Evolutionary conservation across 495 filamentous ascomycete genomes (phyloP).

Genomic region (Aspergillus nidulans): DNA sequence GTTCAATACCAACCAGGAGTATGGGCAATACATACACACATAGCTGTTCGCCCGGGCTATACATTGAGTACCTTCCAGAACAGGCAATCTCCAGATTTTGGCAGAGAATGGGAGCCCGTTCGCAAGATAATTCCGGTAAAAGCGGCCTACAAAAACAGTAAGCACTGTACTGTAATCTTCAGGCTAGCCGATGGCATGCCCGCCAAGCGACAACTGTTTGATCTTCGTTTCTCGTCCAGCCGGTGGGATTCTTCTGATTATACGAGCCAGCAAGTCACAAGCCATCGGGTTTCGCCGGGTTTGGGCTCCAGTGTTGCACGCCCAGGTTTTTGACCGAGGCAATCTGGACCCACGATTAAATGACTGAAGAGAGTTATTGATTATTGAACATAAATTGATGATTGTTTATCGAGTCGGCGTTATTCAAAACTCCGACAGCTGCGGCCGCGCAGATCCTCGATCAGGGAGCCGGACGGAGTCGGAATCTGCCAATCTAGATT

Average conservation of each 20-base stretch:
- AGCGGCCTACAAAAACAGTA: not conserved
- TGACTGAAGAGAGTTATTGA: too few species aligned
- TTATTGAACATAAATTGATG: not conserved
- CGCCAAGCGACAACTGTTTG: not conserved
- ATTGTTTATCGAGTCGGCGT: not conserved
- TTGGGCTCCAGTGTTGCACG: not conserved
- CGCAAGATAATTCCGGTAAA: not conserved
- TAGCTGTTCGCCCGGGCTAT: too few species aligned
- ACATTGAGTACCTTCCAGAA: too few species aligned
- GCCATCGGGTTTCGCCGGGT: slow-evolving; percentile 1
- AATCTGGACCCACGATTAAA: not conserved
- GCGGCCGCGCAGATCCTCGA: too few species aligned
- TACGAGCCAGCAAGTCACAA: slow-evolving; percentile 3
- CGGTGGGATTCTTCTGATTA: not conserved
- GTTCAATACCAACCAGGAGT: too few species aligned
- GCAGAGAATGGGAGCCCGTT: not conserved
- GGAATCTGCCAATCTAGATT: too few species aligned
- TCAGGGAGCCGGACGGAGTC: too few species aligned
- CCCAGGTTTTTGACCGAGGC: not conserved
- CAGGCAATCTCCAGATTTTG: not conserved
- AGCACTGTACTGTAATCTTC: not conserved
- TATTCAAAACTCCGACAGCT: not conserved
- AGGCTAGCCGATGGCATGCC: not conserved
- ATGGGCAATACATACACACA: too few species aligned
- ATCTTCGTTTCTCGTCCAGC: not conserved